A percentile compares a stretch with the other conserved stretches of the same genome.
These are phyloP conservation scores for Mycena floridula DNA, from an alignment of 768 basidiomycete genomes.

Conservation along the genomic window DNA sequence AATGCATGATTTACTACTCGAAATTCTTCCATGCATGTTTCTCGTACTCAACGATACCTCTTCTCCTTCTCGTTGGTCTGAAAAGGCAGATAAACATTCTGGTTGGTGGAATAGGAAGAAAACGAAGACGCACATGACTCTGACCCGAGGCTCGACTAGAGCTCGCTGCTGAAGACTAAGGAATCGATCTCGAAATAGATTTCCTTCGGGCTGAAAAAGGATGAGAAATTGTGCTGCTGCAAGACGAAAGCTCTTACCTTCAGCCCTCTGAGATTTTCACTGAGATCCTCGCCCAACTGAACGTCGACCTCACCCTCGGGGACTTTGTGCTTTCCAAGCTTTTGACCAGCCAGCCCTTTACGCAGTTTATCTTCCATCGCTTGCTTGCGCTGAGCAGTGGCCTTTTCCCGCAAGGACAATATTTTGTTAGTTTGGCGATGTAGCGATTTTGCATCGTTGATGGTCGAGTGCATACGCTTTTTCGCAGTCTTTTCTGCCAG, in stretches of 20 bases:
- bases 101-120: not conserved
- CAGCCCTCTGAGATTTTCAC: slow-evolving; percentile 74
- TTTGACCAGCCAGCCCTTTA: slow-evolving; percentile 64
- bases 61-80: slow-evolving; percentile 48
- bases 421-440: slow-evolving; percentile 34
- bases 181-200: slow-evolving; percentile 87
- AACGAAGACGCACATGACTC: slow-evolving; percentile 51
- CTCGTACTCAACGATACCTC: slow-evolving; percentile 59
- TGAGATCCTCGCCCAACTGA: slow-evolving; percentile 86
- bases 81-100: not conserved
- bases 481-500: slow-evolving; percentile 51
- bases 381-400: slow-evolving; percentile 33
- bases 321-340: slow-evolving; percentile 76
- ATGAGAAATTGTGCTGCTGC: not conserved
- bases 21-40: slow-evolving; percentile 79
- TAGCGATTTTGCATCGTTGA: slow-evolving; percentile 50
- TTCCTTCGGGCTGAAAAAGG: slow-evolving; percentile 75
- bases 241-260: slow-evolving; percentile 50
- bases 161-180: slow-evolving; percentile 83
- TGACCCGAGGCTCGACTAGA: slow-evolving; percentile 80
- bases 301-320: slow-evolving; percentile 68
- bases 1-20: no score
- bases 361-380: slow-evolving; percentile 41
- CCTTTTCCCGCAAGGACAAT: slow-evolving; percentile 34
- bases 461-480: slow-evolving; percentile 55